Conservation (phyloP, 2,329 filamentous ascomycete species). For the Trichoderma guizhouense region DNA sequence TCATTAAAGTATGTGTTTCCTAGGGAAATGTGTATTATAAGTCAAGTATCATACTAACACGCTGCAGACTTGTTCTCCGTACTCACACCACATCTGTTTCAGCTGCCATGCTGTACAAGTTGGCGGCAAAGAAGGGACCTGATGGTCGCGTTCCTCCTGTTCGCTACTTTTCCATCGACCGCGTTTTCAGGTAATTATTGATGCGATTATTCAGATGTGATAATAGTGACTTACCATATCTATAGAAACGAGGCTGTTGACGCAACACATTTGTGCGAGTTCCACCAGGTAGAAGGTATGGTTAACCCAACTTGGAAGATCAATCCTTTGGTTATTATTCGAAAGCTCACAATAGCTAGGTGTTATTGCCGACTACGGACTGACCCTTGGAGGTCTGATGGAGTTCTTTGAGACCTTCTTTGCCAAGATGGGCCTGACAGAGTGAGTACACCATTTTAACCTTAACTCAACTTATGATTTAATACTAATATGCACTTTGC, state of each 20-base stretch:
- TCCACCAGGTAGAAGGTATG: conserved; percentile 93
- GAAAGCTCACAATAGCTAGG: background rate
- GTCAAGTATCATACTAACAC: background rate
- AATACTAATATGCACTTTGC: background rate
- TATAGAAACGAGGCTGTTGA: conserved; percentile 86
- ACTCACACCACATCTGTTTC: conserved; percentile 95
- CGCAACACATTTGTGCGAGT: conserved; percentile 93
- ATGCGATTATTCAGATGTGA: background rate
- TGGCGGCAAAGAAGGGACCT: conserved; percentile 77
- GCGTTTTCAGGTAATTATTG: conserved; percentile 69
- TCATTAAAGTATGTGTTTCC: conserved; percentile 52
- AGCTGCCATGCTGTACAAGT: conserved; percentile 84
- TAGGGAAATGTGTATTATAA: background rate
- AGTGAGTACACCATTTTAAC: conserved; percentile 23
- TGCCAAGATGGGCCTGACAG: conserved; percentile 83
- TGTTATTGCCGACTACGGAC: conserved; percentile 93
- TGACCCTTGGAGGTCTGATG: conserved; percentile 90
- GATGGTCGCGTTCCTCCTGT: conserved; percentile 63
- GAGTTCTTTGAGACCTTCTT: conserved; percentile 95
- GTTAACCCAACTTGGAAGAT: accelerated
- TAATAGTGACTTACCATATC: background rate
- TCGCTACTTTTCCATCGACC: conserved; percentile 98
- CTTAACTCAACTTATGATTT: background rate
- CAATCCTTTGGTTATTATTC: background rate
- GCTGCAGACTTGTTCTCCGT: conserved; percentile 69